Evolutionary conservation across 306 rosid genomes (phyloP).

Genomic region (Cucumis hystrix): DNA sequence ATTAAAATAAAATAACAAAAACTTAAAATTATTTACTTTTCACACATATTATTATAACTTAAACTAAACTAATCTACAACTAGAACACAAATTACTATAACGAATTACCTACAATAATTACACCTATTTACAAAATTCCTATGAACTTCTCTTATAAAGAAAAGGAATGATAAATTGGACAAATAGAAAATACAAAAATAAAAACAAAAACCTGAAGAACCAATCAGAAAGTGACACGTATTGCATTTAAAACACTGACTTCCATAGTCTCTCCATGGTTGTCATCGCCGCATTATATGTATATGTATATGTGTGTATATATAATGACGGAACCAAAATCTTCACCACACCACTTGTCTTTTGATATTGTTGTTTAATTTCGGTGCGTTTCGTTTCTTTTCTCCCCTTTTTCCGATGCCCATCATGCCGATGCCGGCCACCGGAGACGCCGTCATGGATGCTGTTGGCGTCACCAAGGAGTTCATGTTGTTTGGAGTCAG

Average conservation of each 20-base stretch:
- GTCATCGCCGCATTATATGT: slow-evolving; percentile 8
- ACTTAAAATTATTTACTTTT: no score
- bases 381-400: background rate
- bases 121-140: background rate
- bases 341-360: slow-evolving; percentile 1
- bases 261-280: background rate
- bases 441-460: background rate
- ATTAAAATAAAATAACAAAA: no score
- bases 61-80: no score
- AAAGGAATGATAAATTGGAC: background rate
- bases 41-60: no score
- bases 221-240: background rate
- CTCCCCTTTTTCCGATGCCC: background rate
- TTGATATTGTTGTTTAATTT: background rate
- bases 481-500: slow-evolving; percentile 86
- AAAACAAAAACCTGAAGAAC: background rate
- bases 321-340: background rate
- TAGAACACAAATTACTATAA: no score
- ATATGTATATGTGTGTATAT: background rate
- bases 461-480: slow-evolving; percentile 27
- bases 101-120: no score
- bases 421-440: background rate
- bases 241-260: background rate
- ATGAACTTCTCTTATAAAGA: background rate
- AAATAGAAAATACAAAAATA: background rate